Percentiles rank a stretch among this genome's conserved stretches.
Conservation (phyloP, 495 filamentous ascomycete genomes). For the Terfezia claveryi region DNA sequence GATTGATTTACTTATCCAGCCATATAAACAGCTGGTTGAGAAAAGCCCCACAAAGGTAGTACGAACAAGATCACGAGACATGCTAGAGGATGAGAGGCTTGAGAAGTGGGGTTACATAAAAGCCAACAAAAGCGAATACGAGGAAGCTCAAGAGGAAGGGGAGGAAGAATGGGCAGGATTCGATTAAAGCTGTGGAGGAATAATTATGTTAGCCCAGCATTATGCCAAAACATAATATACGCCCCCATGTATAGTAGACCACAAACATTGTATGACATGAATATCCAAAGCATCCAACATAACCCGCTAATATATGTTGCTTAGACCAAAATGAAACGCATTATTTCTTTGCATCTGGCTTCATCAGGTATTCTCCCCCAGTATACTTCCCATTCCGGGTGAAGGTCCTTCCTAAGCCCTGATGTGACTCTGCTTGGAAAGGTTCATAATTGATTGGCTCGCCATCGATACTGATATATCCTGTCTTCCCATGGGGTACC, state of each 20-base stretch:
- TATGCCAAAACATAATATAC: no score
- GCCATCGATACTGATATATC: conserved; percentile 88
- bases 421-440: conserved; percentile 78
- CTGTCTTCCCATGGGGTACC: conserved; percentile 44
- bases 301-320: no score
- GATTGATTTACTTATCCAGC: conserved; percentile 34
- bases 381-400: conserved; percentile 44
- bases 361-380: not conserved
- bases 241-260: no score
- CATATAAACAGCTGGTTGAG: conserved; percentile 32
- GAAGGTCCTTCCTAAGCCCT: conserved; percentile 62
- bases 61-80: conserved; percentile 44
- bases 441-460: conserved; percentile 66
- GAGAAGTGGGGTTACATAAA: conserved; percentile 19
- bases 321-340: no score
- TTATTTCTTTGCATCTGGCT: no score
- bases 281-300: no score
- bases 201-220: no score
- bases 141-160: conserved; percentile 29
- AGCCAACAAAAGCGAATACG: conserved; percentile 24
- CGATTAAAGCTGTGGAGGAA: conserved; percentile 1
- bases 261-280: no score
- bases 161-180: conserved; percentile 24
- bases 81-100: conserved; percentile 54
- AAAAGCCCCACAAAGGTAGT: conserved; percentile 50